A percentile compares a stretch with the other conserved stretches of the same genome.
Evolutionary conservation across 371 early-diverging fungal genomes (phyloP).

Genomic region (Rhizomucor pusillus): DNA sequence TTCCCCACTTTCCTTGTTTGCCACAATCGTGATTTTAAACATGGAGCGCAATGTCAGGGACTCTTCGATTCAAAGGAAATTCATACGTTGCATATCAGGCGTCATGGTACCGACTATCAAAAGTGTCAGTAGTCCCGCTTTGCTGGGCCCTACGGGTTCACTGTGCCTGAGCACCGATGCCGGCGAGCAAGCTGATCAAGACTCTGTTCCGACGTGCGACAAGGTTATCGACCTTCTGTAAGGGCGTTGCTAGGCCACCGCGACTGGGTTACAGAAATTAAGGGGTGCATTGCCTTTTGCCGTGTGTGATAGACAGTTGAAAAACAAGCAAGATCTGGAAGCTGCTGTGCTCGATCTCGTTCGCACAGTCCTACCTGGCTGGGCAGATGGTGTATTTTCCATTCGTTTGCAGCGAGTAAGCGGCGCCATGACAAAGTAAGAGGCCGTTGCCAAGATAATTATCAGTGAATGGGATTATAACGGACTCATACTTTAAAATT

Average conservation of each 20-base stretch:
- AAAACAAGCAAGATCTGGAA: conserved; percentile 11
- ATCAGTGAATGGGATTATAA: not conserved
- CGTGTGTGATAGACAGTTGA: conserved; percentile 5
- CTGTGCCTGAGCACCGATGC: not conserved
- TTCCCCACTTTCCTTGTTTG: too few species aligned
- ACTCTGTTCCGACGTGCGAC: conserved; percentile 12
- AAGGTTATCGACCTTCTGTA: conserved; percentile 17
- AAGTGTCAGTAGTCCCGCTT: conserved; percentile 11
- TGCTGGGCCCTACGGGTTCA: not conserved
- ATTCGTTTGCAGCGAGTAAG: conserved; percentile 14
- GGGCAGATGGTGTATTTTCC: conserved; percentile 7
- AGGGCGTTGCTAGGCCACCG: not conserved
- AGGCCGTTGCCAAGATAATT: not conserved
- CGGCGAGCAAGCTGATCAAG: conserved; percentile 1
- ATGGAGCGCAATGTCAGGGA: too few species aligned
- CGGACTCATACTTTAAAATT: not conserved
- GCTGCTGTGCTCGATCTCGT: conserved; percentile 5
- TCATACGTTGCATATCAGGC: conserved; percentile 8
- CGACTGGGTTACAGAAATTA: not conserved
- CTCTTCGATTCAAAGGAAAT: too few species aligned
- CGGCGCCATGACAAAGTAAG: conserved; percentile 26
- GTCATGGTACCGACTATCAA: conserved; percentile 10
- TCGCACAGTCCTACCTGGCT: conserved; percentile 16
- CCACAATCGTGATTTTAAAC: too few species aligned
- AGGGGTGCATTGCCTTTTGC: not conserved